A percentile compares a stretch with the other conserved stretches of the same genome.
phyloP scores from a whole-genome alignment of 2,329 filamentous ascomycete species.

The Aspergillus pseudonomiae region DNA sequence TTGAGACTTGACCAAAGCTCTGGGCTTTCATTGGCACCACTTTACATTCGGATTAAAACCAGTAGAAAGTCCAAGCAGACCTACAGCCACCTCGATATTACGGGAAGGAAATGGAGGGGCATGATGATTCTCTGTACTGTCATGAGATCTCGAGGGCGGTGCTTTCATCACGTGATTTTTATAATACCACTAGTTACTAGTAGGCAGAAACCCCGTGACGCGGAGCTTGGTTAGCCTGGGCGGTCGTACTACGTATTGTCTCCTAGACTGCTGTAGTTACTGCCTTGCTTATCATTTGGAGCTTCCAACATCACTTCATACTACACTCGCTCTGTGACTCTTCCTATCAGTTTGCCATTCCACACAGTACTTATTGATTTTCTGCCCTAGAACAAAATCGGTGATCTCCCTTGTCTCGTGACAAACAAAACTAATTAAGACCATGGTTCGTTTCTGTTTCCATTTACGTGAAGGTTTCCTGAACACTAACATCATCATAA shows the following conservation, averaged over 20 bases:
- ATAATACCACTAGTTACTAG: not conserved
- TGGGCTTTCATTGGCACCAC: not conserved
- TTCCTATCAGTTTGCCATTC: not conserved
- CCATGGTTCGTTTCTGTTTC: conserved; percentile 25
- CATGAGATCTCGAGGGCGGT: not conserved
- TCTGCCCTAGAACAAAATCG: not conserved
- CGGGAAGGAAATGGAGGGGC: not conserved
- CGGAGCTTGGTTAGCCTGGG: conserved; percentile 14
- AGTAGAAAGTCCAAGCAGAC: not conserved
- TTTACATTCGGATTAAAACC: not conserved
- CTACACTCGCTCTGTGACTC: not conserved
- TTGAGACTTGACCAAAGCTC: not conserved
- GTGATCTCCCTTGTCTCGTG: not conserved
- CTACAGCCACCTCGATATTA: not conserved
- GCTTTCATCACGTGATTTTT: not conserved
- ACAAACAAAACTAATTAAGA: conserved; percentile 2
- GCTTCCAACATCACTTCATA: not conserved
- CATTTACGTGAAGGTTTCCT: conserved; percentile 13
- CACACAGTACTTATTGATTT: not conserved
- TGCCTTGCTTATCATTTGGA: not conserved
- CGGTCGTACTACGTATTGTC: not conserved
- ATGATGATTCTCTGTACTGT: not conserved
- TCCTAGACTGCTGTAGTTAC: not conserved
- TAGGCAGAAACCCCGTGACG: conserved; percentile 38
- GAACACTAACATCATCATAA: conserved; percentile 17